phyloP scores from a whole-genome alignment of 352 stramenopile species.

The Globisporangium perplexum region DNA sequence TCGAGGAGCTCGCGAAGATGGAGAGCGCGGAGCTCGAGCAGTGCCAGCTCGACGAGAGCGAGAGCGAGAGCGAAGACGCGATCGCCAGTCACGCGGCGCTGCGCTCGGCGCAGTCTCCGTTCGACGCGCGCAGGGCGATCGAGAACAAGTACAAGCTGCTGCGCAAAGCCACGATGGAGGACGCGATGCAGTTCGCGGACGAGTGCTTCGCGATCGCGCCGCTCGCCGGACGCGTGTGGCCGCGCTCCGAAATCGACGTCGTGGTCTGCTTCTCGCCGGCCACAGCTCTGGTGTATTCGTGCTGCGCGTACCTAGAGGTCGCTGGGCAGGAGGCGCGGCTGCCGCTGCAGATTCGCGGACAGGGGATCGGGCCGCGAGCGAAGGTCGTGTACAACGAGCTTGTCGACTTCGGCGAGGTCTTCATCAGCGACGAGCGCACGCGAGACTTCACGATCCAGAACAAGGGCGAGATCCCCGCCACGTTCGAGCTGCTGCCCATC shows the following conservation, averaged over 20 bases:
- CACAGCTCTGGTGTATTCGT: conserved; percentile 78
- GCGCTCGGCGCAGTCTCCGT: conserved; percentile 35
- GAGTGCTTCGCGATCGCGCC: conserved; percentile 90
- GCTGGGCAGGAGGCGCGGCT: conserved; percentile 85
- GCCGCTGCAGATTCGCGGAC: conserved; percentile 83
- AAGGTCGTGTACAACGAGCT: conserved; percentile 92
- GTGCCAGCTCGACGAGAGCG: conserved; percentile 22
- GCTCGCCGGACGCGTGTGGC: conserved; percentile 89
- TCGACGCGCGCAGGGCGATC: conserved; percentile 58
- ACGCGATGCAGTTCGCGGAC: conserved; percentile 93
- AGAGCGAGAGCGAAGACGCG: conserved; percentile 12
- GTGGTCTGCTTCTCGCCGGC: conserved; percentile 87
- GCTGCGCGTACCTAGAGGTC: conserved; percentile 86
- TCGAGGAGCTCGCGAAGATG: conserved; percentile 81
- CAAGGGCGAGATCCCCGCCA: conserved; percentile 90
- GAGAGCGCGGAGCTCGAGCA: conserved; percentile 60
- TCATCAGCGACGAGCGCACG: conserved; percentile 85
- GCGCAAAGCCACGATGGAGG: conserved; percentile 82
- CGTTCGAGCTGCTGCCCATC: conserved; percentile 59
- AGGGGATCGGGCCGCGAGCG: conserved; percentile 91
- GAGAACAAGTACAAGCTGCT: conserved; percentile 91
- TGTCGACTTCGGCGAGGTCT: conserved; percentile 94
- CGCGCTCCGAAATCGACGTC: conserved; percentile 89
- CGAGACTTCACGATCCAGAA: conserved; percentile 92
- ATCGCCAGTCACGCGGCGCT: conserved; percentile 13